A percentile compares a stretch with the other conserved stretches of the same genome.
These are phyloP conservation scores for Sistotremastrum niveocremeum DNA, from an alignment of 768 basidiomycete genomes.

Conservation along the genomic window DNA sequence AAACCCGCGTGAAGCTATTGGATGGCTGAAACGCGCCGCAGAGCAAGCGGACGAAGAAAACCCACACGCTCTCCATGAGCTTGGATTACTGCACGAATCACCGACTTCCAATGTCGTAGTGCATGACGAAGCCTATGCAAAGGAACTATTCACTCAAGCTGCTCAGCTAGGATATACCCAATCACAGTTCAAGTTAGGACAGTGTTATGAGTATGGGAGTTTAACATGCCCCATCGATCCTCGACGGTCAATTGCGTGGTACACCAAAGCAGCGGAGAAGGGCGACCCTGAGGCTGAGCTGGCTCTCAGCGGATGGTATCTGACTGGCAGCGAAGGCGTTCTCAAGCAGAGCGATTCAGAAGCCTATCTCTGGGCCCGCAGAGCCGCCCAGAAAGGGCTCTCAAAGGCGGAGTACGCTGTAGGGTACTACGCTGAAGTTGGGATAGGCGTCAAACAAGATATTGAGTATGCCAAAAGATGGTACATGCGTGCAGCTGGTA, in stretches of 20 bases:
- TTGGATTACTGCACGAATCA: constrained; percentile 76
- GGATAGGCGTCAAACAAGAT: constrained; percentile 95
- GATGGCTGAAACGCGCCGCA: constrained; percentile 89
- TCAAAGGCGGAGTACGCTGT: constrained; percentile 98
- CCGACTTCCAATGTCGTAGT: constrained; percentile 53
- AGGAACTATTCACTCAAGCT: constrained; percentile 77
- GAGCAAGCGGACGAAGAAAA: constrained; percentile 98
- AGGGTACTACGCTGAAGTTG: constrained; percentile 95
- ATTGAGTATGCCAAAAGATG: constrained; percentile 91
- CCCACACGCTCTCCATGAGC: constrained; percentile 92
- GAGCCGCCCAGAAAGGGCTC: constrained; percentile 91
- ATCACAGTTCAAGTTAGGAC: constrained; percentile 90
- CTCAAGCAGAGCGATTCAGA: constrained; percentile 96
- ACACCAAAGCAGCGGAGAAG: constrained; percentile 95
- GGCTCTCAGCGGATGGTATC: constrained; percentile 95
- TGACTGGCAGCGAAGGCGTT: constrained; percentile 90
- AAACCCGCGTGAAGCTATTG: constrained; percentile 84
- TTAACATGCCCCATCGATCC: constrained; percentile 89
- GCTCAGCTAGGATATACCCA: constrained; percentile 89
- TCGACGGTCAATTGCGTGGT: constrained; percentile 91
- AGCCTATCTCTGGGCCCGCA: constrained; percentile 96
- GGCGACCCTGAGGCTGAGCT: constrained; percentile 91
- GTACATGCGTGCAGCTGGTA: constrained; percentile 99
- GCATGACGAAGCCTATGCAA: constrained; percentile 71
- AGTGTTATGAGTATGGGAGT: constrained; percentile 87